Evolutionary conservation across 2,329 filamentous ascomycete species (phyloP), one percentile per base, ranked within the genome.

Genomic region (Dryadomyces quercus-mongolicae): DNA sequence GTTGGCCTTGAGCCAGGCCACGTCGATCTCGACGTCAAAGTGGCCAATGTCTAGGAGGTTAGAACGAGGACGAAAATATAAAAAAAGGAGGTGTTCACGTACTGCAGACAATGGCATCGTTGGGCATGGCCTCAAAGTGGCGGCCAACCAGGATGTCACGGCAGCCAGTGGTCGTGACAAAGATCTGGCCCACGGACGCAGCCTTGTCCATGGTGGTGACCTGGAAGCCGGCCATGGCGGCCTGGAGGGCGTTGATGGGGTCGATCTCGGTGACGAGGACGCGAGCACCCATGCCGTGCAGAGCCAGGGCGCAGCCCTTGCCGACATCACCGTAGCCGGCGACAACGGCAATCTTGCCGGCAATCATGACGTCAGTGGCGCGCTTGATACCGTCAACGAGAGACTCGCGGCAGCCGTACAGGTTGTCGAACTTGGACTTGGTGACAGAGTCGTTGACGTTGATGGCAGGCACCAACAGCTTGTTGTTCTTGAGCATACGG

Each of bases 371-470:
- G 79, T 98, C 92, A 73, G 93, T 98, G 66, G 93, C 92, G 78
- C 92, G 92, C 88, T 97, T 98, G 85, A 98, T 97, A 73, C 93
- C 93, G 73, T 98, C 93, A 68, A 98, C 85, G 66, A 98, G 86
- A 61, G 92, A 96, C 80, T 97, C 93, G 71, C 90, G 86, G 89
- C 93, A 97, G 70, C 93, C 92, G 83, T 97, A 98, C 62, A 97
- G 78, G 85, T 98, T 98, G 84, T 97, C 93, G 73, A 98, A 98
- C 84, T 98, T 98, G 77, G 90, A 95, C 86, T 97, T 98, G 75
- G 93, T 98, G 70, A 98, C 92, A 57, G 87, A 91, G 84, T 98
- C 92, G 80, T 98, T 97, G 81, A 98, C 92, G 75, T 98, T 98
- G 85, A 97, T 89, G 74, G 92, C 81, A 63, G 93, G 93, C 63